Percentiles rank a stretch among this genome's conserved stretches.
phyloP scores from a whole-genome alignment of 768 basidiomycete genomes.

The Russula lepida region DNA sequence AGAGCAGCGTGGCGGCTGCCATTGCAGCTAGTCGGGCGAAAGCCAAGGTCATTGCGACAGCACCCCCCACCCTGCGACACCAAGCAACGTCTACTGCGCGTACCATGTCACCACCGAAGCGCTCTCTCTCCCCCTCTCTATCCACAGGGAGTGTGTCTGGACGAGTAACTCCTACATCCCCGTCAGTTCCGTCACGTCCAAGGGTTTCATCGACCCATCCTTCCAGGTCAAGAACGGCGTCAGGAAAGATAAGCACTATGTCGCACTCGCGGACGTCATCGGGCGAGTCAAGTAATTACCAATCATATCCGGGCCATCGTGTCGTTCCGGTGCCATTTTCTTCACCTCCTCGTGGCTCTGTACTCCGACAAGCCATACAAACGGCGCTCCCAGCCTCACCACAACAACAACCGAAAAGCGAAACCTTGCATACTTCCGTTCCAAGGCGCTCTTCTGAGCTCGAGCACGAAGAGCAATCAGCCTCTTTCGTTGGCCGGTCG shows the following conservation, averaged over 20 bases:
- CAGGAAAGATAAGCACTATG: not conserved
- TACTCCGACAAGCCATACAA: constrained; percentile 28
- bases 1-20: constrained; percentile 75
- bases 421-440: constrained; percentile 18
- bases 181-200: constrained; percentile 18
- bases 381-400: constrained; percentile 31
- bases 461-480: not conserved
- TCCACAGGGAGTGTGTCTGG: constrained; percentile 24
- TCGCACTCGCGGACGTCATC: constrained; percentile 21
- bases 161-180: constrained; percentile 23
- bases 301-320: constrained; percentile 9
- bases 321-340: constrained; percentile 20
- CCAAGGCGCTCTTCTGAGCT: constrained; percentile 17
- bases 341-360: constrained; percentile 25
- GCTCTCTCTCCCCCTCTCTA: constrained; percentile 32
- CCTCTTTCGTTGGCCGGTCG: constrained; percentile 5
- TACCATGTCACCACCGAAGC: constrained; percentile 35
- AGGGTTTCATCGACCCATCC: constrained; percentile 19
- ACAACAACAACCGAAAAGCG: constrained; percentile 13
- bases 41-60: constrained; percentile 73
- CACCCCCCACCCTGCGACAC: constrained; percentile 72
- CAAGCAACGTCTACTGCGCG: constrained; percentile 72
- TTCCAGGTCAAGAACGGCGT: constrained; percentile 20
- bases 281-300: constrained; percentile 15
- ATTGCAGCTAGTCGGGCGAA: constrained; percentile 88